Conservation (phyloP, 2,329 filamentous ascomycete genomes). For the Clathrospora elynae region DNA sequence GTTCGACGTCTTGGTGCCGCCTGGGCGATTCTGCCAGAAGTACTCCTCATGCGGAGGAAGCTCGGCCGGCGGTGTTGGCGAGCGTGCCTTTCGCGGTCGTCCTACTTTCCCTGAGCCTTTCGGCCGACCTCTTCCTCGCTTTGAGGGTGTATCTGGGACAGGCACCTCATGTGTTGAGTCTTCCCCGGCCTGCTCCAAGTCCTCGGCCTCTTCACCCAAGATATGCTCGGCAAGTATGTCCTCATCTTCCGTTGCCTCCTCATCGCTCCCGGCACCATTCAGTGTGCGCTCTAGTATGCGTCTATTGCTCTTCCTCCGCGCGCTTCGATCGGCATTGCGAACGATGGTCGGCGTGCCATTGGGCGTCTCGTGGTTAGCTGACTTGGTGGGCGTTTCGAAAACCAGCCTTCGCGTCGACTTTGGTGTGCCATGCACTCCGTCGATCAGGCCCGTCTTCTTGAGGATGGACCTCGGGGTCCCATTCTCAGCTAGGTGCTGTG, state of each 20-base stretch:
- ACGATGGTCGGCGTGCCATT: constrained; percentile 65
- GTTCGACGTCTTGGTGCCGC: constrained; percentile 80
- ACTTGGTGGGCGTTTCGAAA: constrained; percentile 53
- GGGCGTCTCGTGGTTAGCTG: constrained; percentile 38
- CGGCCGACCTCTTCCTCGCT: constrained; percentile 54
- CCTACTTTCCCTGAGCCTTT: constrained; percentile 46
- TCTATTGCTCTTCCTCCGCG: constrained; percentile 80
- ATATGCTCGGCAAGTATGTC: constrained; percentile 73
- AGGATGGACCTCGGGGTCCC: constrained; percentile 44
- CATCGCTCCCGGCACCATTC: constrained; percentile 67
- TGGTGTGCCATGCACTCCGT: constrained; percentile 46
- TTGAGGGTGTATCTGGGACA: constrained; percentile 61
- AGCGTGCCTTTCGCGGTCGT: constrained; percentile 66
- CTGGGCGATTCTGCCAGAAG: constrained; percentile 89
- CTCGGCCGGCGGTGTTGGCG: constrained; percentile 79
- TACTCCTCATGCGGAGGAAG: constrained; percentile 88
- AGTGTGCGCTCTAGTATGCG: constrained; percentile 75
- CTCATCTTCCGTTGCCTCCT: constrained; percentile 68
- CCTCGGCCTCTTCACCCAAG: constrained; percentile 60
- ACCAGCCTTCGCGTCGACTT: constrained; percentile 53
- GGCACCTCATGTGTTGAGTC: constrained; percentile 37
- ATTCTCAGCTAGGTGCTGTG: constrained; percentile 27
- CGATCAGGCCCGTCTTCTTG: constrained; percentile 34
- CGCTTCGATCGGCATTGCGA: constrained; percentile 80
- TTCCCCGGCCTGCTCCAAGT: constrained; percentile 22